Evolutionary conservation across 2,329 filamentous ascomycete species (phyloP).

Genomic region (Saccharata proteae): DNA sequence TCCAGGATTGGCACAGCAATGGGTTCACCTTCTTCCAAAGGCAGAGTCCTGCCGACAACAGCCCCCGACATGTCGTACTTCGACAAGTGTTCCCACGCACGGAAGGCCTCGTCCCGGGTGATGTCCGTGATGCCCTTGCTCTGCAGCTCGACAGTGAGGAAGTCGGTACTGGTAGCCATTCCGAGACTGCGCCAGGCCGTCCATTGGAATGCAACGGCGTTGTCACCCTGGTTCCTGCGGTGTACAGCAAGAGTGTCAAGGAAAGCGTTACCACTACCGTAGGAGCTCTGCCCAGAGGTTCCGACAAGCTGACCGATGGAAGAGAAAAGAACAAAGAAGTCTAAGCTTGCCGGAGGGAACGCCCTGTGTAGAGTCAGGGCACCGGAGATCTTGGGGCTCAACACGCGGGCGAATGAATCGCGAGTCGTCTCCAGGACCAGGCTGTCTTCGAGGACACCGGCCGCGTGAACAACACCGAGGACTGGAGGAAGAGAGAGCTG

Average conservation of each 20-base stretch:
- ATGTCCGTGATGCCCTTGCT: constrained; percentile 33
- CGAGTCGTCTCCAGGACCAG: constrained; percentile 21
- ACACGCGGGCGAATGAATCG: constrained; percentile 19
- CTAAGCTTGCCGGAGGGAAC: constrained; percentile 19
- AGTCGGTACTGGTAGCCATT: constrained; percentile 25
- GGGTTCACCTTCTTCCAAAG: constrained; percentile 22
- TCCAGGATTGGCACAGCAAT: constrained; percentile 16
- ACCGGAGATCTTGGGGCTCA: constrained; percentile 21
- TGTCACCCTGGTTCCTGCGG: constrained; percentile 24
- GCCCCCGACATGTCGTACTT: constrained; percentile 26
- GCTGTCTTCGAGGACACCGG: constrained; percentile 27
- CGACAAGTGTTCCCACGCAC: constrained; percentile 28
- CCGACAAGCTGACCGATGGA: constrained; percentile 8
- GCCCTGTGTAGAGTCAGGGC: constrained; percentile 14
- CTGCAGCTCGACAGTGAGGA: constrained; percentile 29
- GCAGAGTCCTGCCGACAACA: constrained; percentile 23
- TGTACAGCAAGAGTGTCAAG: constrained; percentile 11
- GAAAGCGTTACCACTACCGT: constrained; percentile 12
- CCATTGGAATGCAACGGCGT: constrained; percentile 31
- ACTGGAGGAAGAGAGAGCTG: constrained; percentile 26
- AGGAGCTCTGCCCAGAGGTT: constrained; percentile 9
- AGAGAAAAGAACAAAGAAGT: constrained; percentile 12
- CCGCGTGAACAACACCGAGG: constrained; percentile 30
- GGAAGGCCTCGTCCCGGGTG: constrained; percentile 29
- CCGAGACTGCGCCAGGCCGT: constrained; percentile 32